phyloP scores from a whole-genome alignment of 768 basidiomycete species.

The Chalciporus pseudorubinellus region DNA sequence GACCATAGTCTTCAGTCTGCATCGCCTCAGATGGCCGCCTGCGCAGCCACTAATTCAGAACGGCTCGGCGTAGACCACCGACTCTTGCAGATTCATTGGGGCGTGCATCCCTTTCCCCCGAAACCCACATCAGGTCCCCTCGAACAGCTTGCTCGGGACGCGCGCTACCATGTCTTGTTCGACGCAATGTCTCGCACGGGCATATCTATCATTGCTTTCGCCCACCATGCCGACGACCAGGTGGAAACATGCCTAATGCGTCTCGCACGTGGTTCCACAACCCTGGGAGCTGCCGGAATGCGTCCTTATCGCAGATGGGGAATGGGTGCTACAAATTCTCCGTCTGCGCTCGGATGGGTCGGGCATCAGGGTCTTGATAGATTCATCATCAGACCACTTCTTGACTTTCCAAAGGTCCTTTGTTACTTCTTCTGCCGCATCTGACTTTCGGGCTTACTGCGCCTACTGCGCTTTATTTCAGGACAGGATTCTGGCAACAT shows the following conservation, averaged over 20 bases:
- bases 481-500: constrained; percentile 82
- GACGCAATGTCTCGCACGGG: constrained; percentile 40
- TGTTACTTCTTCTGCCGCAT: background rate
- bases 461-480: constrained; percentile 28
- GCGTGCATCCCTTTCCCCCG: constrained; percentile 45
- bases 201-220: constrained; percentile 53
- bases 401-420: constrained; percentile 65
- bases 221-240: constrained; percentile 82
- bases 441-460: background rate
- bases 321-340: constrained; percentile 52
- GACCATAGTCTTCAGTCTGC: constrained; percentile 66
- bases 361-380: constrained; percentile 58
- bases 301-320: constrained; percentile 67
- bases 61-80: constrained; percentile 45
- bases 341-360: constrained; percentile 37
- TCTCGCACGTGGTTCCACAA: constrained; percentile 53
- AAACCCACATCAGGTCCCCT: constrained; percentile 43
- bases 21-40: constrained; percentile 54
- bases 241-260: constrained; percentile 80
- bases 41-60: constrained; percentile 43
- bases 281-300: constrained; percentile 67
- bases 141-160: constrained; percentile 57
- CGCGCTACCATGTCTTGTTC: constrained; percentile 55
- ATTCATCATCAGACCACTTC: constrained; percentile 72
- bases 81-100: constrained; percentile 57